A percentile compares a stretch with the other conserved stretches of the same genome.
Conservation (phyloP, 164 flowering plant species). For the Dillenia suffruticosa region DNA sequence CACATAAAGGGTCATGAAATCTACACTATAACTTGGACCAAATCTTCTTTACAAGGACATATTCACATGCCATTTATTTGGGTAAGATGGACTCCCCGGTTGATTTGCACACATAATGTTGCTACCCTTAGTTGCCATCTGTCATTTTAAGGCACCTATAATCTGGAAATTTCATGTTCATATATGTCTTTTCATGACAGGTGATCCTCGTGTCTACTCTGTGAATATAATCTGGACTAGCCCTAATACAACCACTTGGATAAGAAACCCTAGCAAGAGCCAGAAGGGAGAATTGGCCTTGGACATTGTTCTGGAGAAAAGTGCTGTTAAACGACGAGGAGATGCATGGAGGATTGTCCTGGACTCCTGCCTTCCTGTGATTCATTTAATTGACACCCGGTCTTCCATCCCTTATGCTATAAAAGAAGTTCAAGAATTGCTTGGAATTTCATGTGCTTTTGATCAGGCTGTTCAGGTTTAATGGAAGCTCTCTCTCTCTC, state of each 20-base stretch:
- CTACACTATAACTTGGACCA: no score
- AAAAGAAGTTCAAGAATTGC: conserved; percentile 78
- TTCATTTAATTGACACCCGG: conserved; percentile 70
- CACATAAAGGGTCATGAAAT: no score
- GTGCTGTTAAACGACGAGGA: conserved; percentile 55
- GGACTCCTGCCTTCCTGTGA: conserved; percentile 90
- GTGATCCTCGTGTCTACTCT: conserved; percentile 62
- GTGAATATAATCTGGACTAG: conserved; percentile 69
- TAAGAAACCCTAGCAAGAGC: conserved; percentile 34
- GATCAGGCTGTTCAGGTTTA: conserved; percentile 92
- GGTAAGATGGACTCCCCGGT: no score
- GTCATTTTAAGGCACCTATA: neutral
- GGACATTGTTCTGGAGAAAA: conserved; percentile 69
- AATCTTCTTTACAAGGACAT: no score
- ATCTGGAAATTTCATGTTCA: no score
- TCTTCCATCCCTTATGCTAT: conserved; percentile 84
- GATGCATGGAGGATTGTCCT: conserved; percentile 89
- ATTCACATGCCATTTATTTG: no score
- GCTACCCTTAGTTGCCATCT: neutral
- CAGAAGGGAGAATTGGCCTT: conserved; percentile 73
- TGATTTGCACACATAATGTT: no score
- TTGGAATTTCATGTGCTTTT: conserved; percentile 91
- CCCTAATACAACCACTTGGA: conserved; percentile 63
- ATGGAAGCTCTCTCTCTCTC: neutral
- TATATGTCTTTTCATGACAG: conserved; percentile 25